These are phyloP conservation scores for Annulohypoxylon truncatum DNA, from an alignment of 2,329 filamentous ascomycete species.

Conservation along the genomic window DNA sequence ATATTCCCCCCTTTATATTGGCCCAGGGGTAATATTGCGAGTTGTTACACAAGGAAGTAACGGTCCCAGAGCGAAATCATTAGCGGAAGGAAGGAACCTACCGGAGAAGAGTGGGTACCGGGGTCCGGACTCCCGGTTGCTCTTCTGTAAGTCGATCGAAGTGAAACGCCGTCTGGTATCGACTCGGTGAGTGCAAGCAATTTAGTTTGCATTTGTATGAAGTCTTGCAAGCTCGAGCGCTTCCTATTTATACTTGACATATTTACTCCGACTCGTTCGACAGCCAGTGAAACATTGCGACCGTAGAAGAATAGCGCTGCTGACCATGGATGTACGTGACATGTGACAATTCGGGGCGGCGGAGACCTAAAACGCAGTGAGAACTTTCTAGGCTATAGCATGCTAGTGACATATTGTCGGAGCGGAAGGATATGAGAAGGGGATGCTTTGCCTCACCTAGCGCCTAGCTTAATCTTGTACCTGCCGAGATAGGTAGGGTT, in stretches of 20 bases:
- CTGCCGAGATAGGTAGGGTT: not conserved
- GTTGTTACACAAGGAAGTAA: not conserved
- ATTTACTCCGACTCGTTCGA: not conserved
- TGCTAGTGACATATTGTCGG: not conserved
- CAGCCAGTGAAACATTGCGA: not conserved
- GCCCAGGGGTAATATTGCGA: not conserved
- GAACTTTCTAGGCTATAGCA: not conserved
- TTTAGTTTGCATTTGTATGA: not conserved
- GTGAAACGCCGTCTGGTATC: not conserved
- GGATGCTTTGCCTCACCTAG: not conserved
- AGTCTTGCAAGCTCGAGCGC: not conserved
- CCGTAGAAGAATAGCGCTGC: not conserved
- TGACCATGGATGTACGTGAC: not conserved
- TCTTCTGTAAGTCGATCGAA: not conserved
- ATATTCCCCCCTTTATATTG: not conserved
- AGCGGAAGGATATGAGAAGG: not conserved
- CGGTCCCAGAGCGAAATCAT: not conserved
- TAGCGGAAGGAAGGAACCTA: not conserved
- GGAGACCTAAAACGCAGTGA: not conserved
- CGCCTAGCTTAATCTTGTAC: not conserved
- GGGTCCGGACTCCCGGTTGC: not conserved
- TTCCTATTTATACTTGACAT: not conserved
- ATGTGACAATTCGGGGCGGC: not conserved
- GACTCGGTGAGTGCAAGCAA: not conserved
- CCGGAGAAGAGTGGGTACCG: slow-evolving; percentile 3